A percentile compares a stretch with the other conserved stretches of the same genome.
Evolutionary conservation across 441 rosid species (phyloP).

Genomic region (Pelargonium myrrhifolium): DNA sequence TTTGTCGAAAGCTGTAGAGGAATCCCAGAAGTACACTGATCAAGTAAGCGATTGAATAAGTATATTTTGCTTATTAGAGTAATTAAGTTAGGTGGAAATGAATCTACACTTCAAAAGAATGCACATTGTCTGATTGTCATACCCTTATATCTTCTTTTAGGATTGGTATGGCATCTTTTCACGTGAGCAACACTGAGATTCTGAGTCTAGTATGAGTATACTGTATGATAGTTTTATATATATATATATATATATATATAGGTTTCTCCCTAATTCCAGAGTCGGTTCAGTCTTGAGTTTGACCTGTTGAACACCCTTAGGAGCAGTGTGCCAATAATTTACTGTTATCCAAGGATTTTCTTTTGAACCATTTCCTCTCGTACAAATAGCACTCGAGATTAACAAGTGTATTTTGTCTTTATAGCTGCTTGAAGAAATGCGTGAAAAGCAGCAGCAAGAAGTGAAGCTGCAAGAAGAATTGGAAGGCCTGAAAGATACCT

Average conservation of each 20-base stretch:
- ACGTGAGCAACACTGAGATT: too few species aligned
- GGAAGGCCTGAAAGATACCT: slow-evolving; percentile 46
- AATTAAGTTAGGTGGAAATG: neutral
- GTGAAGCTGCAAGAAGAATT: slow-evolving; percentile 54
- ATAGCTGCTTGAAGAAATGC: slow-evolving; percentile 67
- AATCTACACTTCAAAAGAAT: too few species aligned
- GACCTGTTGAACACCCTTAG: too few species aligned
- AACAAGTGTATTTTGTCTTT: slow-evolving; percentile 21
- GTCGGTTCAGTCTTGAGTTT: too few species aligned
- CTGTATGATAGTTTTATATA: too few species aligned
- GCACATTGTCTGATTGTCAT: too few species aligned
- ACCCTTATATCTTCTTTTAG: too few species aligned
- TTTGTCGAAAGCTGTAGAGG: slow-evolving; percentile 71
- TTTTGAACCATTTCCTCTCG: neutral
- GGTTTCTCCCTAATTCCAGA: too few species aligned
- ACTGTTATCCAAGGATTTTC: neutral
- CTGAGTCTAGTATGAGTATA: too few species aligned
- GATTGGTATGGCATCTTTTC: too few species aligned
- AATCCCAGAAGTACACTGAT: slow-evolving; percentile 58
- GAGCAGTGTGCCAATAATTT: neutral
- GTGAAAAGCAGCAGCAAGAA: slow-evolving; percentile 59
- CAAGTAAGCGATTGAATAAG: slow-evolving; percentile 36
- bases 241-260: too few species aligned
- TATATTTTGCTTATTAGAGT: neutral
- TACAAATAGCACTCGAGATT: slow-evolving; percentile 9